These are phyloP conservation scores for Closterium sp. DNA, from an alignment of 139 green algal genomes.

Conservation along the genomic window DNA sequence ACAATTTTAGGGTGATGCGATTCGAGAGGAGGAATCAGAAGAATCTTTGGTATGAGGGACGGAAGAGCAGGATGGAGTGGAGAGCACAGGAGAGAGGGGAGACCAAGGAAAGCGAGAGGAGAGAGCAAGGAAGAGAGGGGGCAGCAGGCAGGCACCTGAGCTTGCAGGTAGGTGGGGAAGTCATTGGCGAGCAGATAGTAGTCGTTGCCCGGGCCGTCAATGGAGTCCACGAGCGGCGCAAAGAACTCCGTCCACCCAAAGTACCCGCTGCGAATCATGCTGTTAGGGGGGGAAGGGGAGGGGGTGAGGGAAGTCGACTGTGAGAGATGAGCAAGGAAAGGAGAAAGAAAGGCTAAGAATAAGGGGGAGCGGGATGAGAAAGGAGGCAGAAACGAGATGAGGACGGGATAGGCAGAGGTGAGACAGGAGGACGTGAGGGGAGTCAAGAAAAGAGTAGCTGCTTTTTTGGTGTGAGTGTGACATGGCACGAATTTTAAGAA, in stretches of 20 bases:
- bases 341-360: not conserved
- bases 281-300: not conserved
- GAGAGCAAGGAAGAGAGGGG: too few relatives aligned
- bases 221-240: conserved; percentile 76
- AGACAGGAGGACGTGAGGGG: too few relatives aligned
- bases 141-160: conserved; percentile 61
- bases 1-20: too few relatives aligned
- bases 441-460: too few relatives aligned
- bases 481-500: too few relatives aligned
- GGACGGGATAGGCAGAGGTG: too few relatives aligned
- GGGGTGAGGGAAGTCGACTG: not conserved
- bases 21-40: too few relatives aligned
- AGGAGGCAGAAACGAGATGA: not conserved
- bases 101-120: too few relatives aligned
- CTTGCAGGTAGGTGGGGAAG: conserved; percentile 87
- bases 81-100: too few relatives aligned
- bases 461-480: too few relatives aligned
- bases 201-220: conserved; percentile 70
- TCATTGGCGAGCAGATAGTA: conserved; percentile 98
- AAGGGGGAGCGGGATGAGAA: not conserved
- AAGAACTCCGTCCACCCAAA: conserved; percentile 99
- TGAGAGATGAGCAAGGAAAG: not conserved
- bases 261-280: conserved; percentile 71
- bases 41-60: too few relatives aligned
- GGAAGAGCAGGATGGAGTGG: too few relatives aligned